Conservation (phyloP, 1,284 basidiomycete genomes). For the Sporisorium scitamineum region DNA sequence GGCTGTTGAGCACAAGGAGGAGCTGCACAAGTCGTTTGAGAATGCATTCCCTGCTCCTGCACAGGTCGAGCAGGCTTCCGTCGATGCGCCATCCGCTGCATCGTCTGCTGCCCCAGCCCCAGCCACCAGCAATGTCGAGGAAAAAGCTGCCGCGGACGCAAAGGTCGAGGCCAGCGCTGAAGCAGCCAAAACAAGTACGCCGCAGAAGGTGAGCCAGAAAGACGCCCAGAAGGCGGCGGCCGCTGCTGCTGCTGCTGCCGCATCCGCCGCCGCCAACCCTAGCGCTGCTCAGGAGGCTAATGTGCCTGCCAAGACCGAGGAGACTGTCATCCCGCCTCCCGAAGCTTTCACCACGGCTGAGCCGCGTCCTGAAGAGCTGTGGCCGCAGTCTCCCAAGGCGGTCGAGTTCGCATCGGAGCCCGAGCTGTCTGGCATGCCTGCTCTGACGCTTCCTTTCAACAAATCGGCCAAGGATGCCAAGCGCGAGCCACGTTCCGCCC, state of each 20-base stretch:
- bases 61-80: slow-evolving; percentile 1
- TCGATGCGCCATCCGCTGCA: neutral
- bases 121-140: slow-evolving; percentile 6
- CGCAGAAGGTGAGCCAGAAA: slow-evolving; percentile 32
- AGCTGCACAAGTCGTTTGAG: slow-evolving; percentile 46
- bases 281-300: slow-evolving; percentile 7
- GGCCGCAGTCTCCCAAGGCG: slow-evolving; percentile 61
- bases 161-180: slow-evolving; percentile 7
- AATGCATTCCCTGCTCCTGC: slow-evolving; percentile 39
- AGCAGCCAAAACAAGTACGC: slow-evolving; percentile 12
- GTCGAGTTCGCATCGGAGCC: slow-evolving; percentile 63
- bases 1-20: slow-evolving; percentile 21
- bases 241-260: slow-evolving; percentile 20
- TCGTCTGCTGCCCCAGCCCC: slow-evolving; percentile 5
- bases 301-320: slow-evolving; percentile 14
- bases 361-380: slow-evolving; percentile 56
- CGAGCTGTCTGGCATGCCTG: slow-evolving; percentile 43
- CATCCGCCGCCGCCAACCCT: too few species aligned
- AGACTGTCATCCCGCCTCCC: slow-evolving; percentile 27
- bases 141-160: neutral
- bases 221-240: slow-evolving; percentile 35
- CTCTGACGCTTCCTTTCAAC: slow-evolving; percentile 18
- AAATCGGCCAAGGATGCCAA: slow-evolving; percentile 33
- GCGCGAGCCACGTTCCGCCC: slow-evolving; percentile 36
- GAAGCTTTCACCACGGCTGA: slow-evolving; percentile 34